Base-by-base conservation (phyloP, 2,329 filamentous ascomycete species). In the Epichloe gansuensis region DNA sequence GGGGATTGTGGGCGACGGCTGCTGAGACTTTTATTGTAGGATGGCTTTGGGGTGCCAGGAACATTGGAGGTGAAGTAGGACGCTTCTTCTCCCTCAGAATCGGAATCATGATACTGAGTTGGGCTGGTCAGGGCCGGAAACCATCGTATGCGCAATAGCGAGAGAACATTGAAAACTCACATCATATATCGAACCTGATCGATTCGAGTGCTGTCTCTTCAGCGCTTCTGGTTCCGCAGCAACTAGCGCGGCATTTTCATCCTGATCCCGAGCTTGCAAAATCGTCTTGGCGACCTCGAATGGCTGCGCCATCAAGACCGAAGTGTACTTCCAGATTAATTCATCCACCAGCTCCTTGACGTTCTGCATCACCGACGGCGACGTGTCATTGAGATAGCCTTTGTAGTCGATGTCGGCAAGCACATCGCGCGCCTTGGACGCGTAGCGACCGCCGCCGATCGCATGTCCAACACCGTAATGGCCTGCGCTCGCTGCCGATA, bases 231-330 rank as follows among this genome's bases (percentile, higher is more conserved):
- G 61, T 37, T 63, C 59, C 28, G 52, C 48, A n/a, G 58, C 45
- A 11, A 58, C 54, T 39, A 64, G 50, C 9, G 59, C 56, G 42
- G 72, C 73, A 38, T 71, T 60, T 50, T 74, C 74, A 59, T 78
- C 77, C 61, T 83, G 79, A 56, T 68, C 71, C 58, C 77, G 81
- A 50, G 90, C 82, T 70, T 98, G 93, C 60, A 98, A 72, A 52
- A 97, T 81, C 13, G 85, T 93, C 77, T 96, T 97, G 63, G 91
- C 90, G 54, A 96, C 91, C 74, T 97, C 93, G 67, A 98, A 97
- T 13, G 93, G 93, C 70, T 98, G 93, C 51, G 89, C 86, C 65
- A 95, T 83, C 63, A 97, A 69, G 25, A 95, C 84, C 54, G 85
- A 89, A 13, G 85, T 86, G 71, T 98, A 98, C 65, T 93, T 91